Evolutionary conservation across 2,329 filamentous ascomycete genomes (phyloP).

Genomic region (Phaeosphaeriaceae sp.): DNA sequence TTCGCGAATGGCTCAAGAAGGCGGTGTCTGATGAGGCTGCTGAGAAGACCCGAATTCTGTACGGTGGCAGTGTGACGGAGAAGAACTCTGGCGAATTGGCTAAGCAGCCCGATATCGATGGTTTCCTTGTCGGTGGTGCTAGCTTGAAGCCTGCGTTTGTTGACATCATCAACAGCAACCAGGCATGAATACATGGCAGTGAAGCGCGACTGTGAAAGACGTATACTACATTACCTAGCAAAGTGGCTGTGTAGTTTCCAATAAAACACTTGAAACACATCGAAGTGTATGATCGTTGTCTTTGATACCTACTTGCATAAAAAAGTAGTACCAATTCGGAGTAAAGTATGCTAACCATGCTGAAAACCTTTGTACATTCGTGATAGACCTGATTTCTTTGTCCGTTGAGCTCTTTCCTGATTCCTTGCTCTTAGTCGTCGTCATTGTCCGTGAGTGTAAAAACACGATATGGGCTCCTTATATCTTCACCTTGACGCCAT

Average conservation of each 20-base stretch:
- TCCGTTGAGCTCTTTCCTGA: background rate
- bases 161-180: constrained; percentile 71
- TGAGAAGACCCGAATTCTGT: constrained; percentile 90
- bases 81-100: constrained; percentile 96
- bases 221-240: background rate
- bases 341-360: constrained; percentile 28
- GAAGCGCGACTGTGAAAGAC: constrained; percentile 46
- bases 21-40: constrained; percentile 78
- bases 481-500: constrained; percentile 56
- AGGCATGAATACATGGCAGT: constrained; percentile 47
- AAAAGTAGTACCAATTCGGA: constrained; percentile 20
- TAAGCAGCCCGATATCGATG: constrained; percentile 94
- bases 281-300: too few relatives aligned
- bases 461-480: constrained; percentile 1
- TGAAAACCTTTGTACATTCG: constrained; percentile 10
- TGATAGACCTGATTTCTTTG: background rate
- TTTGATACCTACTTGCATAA: too few relatives aligned
- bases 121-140: constrained; percentile 95
- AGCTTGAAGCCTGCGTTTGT: constrained; percentile 94
- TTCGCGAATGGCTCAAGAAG: constrained; percentile 82
- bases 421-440: background rate
- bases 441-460: too few relatives aligned
- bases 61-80: constrained; percentile 94
- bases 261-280: too few relatives aligned
- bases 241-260: too few relatives aligned